phyloP scores from a whole-genome alignment of 768 basidiomycete genomes.

The Suillus tomentosus region DNA sequence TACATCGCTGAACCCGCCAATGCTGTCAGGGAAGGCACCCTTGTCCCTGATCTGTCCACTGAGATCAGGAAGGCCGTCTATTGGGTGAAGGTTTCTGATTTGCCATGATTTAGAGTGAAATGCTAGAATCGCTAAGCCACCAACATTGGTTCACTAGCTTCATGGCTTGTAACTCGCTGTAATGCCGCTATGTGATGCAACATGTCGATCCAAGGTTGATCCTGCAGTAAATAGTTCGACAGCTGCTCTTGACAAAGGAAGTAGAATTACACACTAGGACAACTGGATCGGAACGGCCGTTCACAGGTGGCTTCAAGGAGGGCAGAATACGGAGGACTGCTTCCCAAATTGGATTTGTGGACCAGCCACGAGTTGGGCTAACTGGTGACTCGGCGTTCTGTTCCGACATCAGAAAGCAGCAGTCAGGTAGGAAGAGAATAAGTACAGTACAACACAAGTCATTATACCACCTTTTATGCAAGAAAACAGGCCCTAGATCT shows the following conservation, averaged over 20 bases:
- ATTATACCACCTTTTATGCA: neutral
- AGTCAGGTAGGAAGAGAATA: neutral
- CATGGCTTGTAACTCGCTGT: neutral
- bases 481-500: neutral
- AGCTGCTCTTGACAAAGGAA: neutral
- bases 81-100: neutral
- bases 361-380: conserved; percentile 1
- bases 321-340: neutral
- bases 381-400: neutral
- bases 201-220: neutral
- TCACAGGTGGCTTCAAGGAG: neutral
- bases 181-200: neutral
- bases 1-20: conserved; percentile 48
- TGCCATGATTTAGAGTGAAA: neutral
- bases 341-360: neutral
- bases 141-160: conserved; percentile 1
- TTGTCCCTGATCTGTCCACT: conserved; percentile 21
- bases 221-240: neutral
- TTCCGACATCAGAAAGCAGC: neutral
- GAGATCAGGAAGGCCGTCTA: conserved; percentile 7
- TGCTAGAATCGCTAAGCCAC: neutral
- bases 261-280: neutral
- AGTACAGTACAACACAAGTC: neutral
- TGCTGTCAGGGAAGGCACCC: conserved; percentile 35
- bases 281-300: neutral